Percentiles rank a stretch among this genome's conserved stretches.
These are phyloP conservation scores for Solanum habrochaites DNA, from an alignment of 257 asterid species.

Conservation along the genomic window DNA sequence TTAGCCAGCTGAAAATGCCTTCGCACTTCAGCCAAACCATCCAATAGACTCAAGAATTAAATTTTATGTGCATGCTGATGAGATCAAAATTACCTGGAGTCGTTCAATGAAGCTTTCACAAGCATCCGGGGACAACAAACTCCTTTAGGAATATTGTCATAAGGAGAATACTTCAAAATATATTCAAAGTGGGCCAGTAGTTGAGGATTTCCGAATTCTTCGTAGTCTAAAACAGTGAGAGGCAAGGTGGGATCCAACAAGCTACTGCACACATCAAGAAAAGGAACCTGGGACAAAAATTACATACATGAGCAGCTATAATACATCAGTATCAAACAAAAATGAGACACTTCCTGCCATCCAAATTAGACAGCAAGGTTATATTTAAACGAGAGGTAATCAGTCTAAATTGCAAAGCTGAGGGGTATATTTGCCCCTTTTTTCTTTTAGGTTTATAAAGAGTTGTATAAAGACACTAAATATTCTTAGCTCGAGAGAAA, in stretches of 20 bases:
- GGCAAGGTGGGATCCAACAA: slow-evolving; percentile 73
- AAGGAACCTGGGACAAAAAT: slow-evolving; percentile 55
- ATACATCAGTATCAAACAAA: neutral
- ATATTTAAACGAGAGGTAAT: neutral
- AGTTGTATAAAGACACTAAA: neutral
- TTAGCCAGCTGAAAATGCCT: neutral
- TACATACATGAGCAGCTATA: neutral
- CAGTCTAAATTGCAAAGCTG: neutral
- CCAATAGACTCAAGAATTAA: neutral
- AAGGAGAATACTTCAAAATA: slow-evolving; percentile 74
- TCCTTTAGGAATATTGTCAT: slow-evolving; percentile 54
- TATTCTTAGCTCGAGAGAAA: neutral
- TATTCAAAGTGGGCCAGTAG: slow-evolving; percentile 30
- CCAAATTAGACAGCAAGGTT: neutral
- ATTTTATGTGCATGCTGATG: neutral
- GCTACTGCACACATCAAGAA: slow-evolving; percentile 73
- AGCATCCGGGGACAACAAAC: slow-evolving; percentile 74
- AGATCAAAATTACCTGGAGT: slow-evolving; percentile 49
- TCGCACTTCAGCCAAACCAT: neutral
- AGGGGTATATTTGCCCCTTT: neutral
- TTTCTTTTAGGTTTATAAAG: neutral
- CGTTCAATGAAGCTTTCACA: slow-evolving; percentile 66
- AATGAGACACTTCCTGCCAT: neutral
- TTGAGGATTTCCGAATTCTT: slow-evolving; percentile 89
- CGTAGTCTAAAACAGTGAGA: slow-evolving; percentile 74